A percentile compares a stretch with the other conserved stretches of the same genome.
phyloP scores from a whole-genome alignment of 257 asterid genomes.

The Fraxinus cuspidata region DNA sequence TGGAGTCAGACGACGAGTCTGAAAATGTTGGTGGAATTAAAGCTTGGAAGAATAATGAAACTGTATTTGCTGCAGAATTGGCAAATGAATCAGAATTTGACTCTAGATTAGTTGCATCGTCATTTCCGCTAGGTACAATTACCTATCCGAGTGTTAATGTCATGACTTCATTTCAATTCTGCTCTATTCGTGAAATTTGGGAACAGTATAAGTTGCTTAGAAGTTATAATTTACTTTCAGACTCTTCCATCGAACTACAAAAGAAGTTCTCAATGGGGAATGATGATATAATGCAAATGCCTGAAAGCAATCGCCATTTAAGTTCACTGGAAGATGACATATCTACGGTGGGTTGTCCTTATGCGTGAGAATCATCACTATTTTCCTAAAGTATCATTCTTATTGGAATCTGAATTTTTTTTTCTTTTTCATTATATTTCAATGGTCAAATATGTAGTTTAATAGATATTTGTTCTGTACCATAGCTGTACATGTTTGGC shows the following conservation, averaged over 20 bases:
- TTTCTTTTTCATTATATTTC: not conserved
- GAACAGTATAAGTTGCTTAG: constrained; percentile 24
- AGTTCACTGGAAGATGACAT: constrained; percentile 37
- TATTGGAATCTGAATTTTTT: constrained; percentile 3
- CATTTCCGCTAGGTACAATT: constrained; percentile 44
- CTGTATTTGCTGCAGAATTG: constrained; percentile 36
- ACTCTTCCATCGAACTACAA: constrained; percentile 30
- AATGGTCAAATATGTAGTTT: constrained; percentile 20
- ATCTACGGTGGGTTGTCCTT: constrained; percentile 50
- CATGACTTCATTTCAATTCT: constrained; percentile 18
- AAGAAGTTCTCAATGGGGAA: constrained; percentile 32
- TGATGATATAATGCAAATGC: constrained; percentile 28
- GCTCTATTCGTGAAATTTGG: constrained; percentile 17
- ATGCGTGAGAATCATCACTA: constrained; percentile 23
- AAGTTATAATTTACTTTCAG: constrained; percentile 34
- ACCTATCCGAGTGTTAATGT: constrained; percentile 22
- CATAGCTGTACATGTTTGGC: not conserved
- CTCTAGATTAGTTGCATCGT: constrained; percentile 41
- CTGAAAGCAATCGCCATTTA: constrained; percentile 37
- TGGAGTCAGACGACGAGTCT: constrained; percentile 75
- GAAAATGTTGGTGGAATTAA: constrained; percentile 36
- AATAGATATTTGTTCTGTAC: constrained; percentile 15
- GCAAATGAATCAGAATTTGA: constrained; percentile 34
- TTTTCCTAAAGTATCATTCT: constrained; percentile 10
- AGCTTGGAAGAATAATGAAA: constrained; percentile 35